Evolutionary conservation across 2,329 filamentous ascomycete species (phyloP), one percentile per base, ranked within the genome.

Genomic region (Alternaria arbusti): DNA sequence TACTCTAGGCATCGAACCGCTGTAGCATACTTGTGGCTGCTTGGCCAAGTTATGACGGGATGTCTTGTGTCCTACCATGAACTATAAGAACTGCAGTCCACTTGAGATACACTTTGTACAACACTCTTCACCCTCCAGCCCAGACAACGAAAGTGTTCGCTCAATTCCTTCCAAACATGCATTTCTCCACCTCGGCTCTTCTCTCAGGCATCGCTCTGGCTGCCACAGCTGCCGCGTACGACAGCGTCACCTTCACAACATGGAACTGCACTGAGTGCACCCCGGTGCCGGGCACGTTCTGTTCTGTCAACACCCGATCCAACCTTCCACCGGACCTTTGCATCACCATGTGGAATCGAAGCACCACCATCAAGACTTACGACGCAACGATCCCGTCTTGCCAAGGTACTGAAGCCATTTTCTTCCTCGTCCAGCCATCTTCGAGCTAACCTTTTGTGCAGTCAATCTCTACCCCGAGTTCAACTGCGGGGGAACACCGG

Each of bases 241-340:
- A 56, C 13, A 28, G 43, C 44, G 20, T 57, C 5, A 36, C 22
- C 28, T 57, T 57, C 54, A 57, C 54, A 13, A 57, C 54, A 15
- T 57, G 44, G 44, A 57, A 57, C 30, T 57, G 54, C n/a, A 57
- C 54, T 23, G 54, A 32, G 8, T 57, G 54, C 28, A 49, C 22
- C 20, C 54, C 44, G 2, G 44, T 40, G 5, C 44, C 43, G 1
- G 54, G 44, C 20, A 57, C 54, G 15, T 57, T 57, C 28, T 57
- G 54, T 30, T 57, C 44, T 15, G 54, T 57, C 43, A 49, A 49
- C 54, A 57, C 43, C 10, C 54, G 54, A 3, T 23, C 13, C 13
- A n/a, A 47, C 7, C 26, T 57, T 5, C 54, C 44, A 15, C 43
- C 43, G 2, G 47, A 57, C 10, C 44, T n/a, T 9, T 57, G 54